A percentile compares a stretch with the other conserved stretches of the same genome.
These are phyloP conservation scores for Corylus heterophylla DNA, from an alignment of 306 rosid species.

Conservation along the genomic window DNA sequence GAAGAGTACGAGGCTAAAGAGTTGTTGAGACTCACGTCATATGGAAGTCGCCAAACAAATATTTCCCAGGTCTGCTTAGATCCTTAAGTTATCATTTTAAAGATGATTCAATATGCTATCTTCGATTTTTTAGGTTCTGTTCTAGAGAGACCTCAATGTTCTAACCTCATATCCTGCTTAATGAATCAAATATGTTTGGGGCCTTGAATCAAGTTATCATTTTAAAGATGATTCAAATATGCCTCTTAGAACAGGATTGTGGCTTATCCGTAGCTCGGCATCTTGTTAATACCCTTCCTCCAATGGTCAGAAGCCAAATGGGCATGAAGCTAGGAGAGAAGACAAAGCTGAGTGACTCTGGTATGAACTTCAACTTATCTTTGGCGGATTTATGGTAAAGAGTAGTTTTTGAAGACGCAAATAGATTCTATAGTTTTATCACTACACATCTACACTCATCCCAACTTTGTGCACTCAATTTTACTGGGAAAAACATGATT, in stretches of 20 bases:
- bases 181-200: neutral
- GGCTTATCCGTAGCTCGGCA: conserved; percentile 45
- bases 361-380: conserved; percentile 38
- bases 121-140: neutral
- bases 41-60: conserved; percentile 38
- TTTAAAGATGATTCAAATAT: neutral
- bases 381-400: neutral
- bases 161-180: neutral
- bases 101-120: neutral
- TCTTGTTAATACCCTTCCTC: conserved; percentile 74
- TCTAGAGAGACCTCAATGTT: neutral
- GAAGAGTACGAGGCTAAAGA: conserved; percentile 67
- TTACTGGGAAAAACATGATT: neutral
- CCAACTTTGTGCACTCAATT: neutral
- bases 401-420: conserved; percentile 19
- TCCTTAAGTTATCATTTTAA: neutral
- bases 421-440: neutral
- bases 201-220: neutral
- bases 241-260: conserved; percentile 60
- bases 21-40: conserved; percentile 54
- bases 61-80: conserved; percentile 66
- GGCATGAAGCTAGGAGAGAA: conserved; percentile 52
- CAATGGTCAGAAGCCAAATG: conserved; percentile 57
- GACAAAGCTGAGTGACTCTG: conserved; percentile 41
- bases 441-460: neutral